Evolutionary conservation across 2,329 filamentous ascomycete genomes (phyloP), one percentile per base, ranked within the genome.

Genomic region (Clonostachys rosea): DNA sequence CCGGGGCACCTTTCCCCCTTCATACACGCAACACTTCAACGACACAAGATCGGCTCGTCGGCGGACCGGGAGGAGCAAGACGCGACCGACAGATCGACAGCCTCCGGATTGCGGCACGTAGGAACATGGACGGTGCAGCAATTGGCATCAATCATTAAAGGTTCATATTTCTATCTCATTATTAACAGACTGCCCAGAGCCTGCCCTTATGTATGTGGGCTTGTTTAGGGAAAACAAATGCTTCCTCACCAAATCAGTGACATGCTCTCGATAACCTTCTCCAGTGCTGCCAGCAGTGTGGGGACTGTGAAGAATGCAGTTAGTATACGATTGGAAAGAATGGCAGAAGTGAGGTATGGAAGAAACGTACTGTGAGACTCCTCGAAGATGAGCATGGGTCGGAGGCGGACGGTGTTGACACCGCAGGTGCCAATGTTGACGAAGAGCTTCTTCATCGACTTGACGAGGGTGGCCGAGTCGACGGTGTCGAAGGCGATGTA

Each of bases 331-430:
- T 24, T 9, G 12, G 7, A 16, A 24, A 45, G 9, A 16, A 18
- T 30, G 24, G 24, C 3, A 30, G 24, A 30, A 30, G 24, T 30
- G 2, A 10, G 1, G 34, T 5, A 9, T 39, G 8, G 9, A 16
- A 55, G 83, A 83, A 24, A 52, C 56, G 47, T 51, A 62, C 59
- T 81, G 67, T 89, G 86, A 60, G 81, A 73, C 67, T 83, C 78
- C 73, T 87, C 83, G 74, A 92, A 91, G 59, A 91, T 82, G 58
- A 92, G 70, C 88, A 92, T 92, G 10, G 88, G 88, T 55, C 88
- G 74, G 62, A 92, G 68, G 49, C 88, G 70, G 17, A 92, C 83
- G 13, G 88, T 87, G 52, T 66, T 70, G 62, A 76, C 78, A 34
- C 88, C 88, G 56, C 78, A 83, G 16, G 86, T 87, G 53, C 88